Evolutionary conservation across 2,329 filamentous ascomycete genomes (phyloP).

Genomic region (Colletotrichum endophyticum): DNA sequence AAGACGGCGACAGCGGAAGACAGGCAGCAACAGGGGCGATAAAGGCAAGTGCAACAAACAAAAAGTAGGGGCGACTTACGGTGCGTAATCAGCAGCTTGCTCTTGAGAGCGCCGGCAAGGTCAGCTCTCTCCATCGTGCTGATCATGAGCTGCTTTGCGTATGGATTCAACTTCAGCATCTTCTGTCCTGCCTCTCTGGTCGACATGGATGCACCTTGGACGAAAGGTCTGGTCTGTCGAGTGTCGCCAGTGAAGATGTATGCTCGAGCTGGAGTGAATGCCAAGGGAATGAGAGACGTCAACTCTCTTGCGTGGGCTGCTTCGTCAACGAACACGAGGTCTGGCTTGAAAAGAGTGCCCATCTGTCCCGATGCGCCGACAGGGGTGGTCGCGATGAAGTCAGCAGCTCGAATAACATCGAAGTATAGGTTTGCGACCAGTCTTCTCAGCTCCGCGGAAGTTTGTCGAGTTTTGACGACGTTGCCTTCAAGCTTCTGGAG

Average conservation of each 20-base stretch:
- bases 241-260: slow-evolving; percentile 53
- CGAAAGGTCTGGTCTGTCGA: slow-evolving; percentile 48
- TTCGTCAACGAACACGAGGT: slow-evolving; percentile 87
- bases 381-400: neutral
- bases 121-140: slow-evolving; percentile 45
- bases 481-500: slow-evolving; percentile 30
- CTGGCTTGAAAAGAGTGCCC: slow-evolving; percentile 67
- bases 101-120: slow-evolving; percentile 32
- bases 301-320: slow-evolving; percentile 51
- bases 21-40: too few relatives aligned
- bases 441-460: slow-evolving; percentile 25
- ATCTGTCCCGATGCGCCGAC: neutral
- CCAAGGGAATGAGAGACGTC: slow-evolving; percentile 48
- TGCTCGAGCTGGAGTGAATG: slow-evolving; percentile 43
- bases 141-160: slow-evolving; percentile 22
- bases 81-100: slow-evolving; percentile 40
- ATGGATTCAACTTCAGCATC: neutral
- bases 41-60: neutral
- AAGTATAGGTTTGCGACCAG: slow-evolving; percentile 41
- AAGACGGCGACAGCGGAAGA: too few relatives aligned
- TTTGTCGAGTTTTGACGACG: slow-evolving; percentile 21
- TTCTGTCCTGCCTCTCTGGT: neutral
- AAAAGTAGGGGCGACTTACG: slow-evolving; percentile 19
- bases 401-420: slow-evolving; percentile 27
- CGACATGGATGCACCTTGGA: slow-evolving; percentile 27